These are phyloP conservation scores for Sporothrix pallida DNA, from an alignment of 2,329 filamentous ascomycete genomes.

Conservation along the genomic window DNA sequence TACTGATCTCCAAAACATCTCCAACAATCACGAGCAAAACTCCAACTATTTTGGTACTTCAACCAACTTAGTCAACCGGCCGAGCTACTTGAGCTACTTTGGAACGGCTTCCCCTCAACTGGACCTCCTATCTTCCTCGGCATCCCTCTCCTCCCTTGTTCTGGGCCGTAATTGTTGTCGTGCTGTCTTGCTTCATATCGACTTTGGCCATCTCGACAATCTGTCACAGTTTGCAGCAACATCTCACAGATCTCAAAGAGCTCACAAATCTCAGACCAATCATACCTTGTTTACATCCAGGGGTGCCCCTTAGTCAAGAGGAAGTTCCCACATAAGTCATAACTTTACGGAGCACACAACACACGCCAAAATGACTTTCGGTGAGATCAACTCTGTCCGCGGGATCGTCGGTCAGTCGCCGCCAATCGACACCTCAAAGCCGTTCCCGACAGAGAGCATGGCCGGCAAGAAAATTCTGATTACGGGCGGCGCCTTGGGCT, in stretches of 20 bases:
- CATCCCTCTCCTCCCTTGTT: not conserved
- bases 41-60: not conserved
- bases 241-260: not conserved
- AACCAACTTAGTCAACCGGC: not conserved
- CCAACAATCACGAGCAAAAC: constrained; percentile 2
- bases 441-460: constrained; percentile 54
- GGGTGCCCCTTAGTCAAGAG: not conserved
- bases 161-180: not conserved
- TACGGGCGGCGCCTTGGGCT: constrained; percentile 67
- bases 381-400: constrained; percentile 26
- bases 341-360: not conserved
- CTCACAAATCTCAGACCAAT: not conserved
- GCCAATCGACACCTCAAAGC: constrained; percentile 53
- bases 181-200: not conserved
- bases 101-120: not conserved
- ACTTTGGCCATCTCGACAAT: not conserved
- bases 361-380: constrained; percentile 28
- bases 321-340: not conserved
- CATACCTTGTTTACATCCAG: not conserved
- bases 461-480: constrained; percentile 63
- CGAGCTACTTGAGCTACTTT: not conserved
- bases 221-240: not conserved
- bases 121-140: not conserved
- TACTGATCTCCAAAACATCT: constrained; percentile 9
- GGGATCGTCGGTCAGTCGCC: constrained; percentile 32